Conservation (phyloP, 1,284 basidiomycete species). For the Waitea zeae region DNA sequence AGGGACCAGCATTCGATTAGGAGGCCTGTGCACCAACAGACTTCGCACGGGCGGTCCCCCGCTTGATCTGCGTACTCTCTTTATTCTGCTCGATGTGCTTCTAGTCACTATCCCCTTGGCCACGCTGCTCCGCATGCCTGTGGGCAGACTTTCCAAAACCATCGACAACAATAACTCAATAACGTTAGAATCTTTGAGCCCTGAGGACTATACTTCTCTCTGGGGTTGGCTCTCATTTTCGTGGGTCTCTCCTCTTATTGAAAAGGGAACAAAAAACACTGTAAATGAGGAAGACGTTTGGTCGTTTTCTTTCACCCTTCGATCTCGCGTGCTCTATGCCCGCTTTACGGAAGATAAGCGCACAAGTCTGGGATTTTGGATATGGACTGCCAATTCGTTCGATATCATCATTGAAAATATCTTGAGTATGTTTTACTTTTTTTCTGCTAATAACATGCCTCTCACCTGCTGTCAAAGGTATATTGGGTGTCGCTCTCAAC, state of each 20-base stretch:
- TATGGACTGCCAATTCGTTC: constrained; percentile 53
- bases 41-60: no score
- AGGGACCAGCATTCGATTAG: no score
- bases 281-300: constrained; percentile 60
- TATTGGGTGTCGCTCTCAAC: constrained; percentile 50
- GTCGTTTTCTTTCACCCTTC: constrained; percentile 47
- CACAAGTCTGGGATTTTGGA: constrained; percentile 36
- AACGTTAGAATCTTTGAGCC: no score
- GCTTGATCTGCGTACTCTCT: constrained; percentile 14
- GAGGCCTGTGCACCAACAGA: no score
- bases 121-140: constrained; percentile 38
- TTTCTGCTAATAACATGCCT: no score
- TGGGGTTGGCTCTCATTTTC: constrained; percentile 67
- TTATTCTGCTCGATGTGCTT: no score
- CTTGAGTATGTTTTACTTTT: no score
- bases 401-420: constrained; percentile 65
- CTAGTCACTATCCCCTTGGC: no score
- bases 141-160: constrained; percentile 31
- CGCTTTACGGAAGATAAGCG: constrained; percentile 31
- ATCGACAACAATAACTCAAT: constrained; percentile 28
- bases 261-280: constrained; percentile 35
- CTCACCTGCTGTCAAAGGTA: no score
- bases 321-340: constrained; percentile 46
- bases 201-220: constrained; percentile 65
- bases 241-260: constrained; percentile 65